A percentile compares a stretch with the other conserved stretches of the same genome.
Conservation (phyloP, 1,139 yeast species). For the Candida frijolesensis region DNA sequence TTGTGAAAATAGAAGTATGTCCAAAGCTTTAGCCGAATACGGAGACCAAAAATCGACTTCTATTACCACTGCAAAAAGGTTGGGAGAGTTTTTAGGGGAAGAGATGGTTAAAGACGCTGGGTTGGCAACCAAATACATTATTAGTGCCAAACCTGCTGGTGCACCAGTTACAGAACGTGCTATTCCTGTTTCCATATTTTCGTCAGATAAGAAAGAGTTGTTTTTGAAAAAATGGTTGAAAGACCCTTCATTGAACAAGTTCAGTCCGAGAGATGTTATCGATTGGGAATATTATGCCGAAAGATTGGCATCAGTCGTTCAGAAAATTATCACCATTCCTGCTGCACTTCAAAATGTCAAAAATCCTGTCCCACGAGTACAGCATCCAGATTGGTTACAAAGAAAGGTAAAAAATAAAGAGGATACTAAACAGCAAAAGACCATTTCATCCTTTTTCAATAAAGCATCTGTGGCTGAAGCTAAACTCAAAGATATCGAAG, state of each 20-base stretch:
- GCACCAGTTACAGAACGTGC: conserved; percentile 97
- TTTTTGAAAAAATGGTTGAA: conserved; percentile 86
- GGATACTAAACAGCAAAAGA: conserved; percentile 73
- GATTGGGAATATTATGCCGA: conserved; percentile 96
- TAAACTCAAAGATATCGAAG: conserved; percentile 70
- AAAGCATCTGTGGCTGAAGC: conserved; percentile 37
- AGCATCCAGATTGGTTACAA: conserved; percentile 93
- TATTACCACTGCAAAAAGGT: conserved; percentile 88
- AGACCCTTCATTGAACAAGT: conserved; percentile 75
- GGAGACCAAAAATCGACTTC: conserved; percentile 92
- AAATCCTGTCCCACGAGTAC: conserved; percentile 95
- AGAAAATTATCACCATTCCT: conserved; percentile 94
- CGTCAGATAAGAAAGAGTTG: conserved; percentile 68
- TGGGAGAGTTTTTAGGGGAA: conserved; percentile 95
- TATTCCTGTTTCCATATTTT: conserved; percentile 92
- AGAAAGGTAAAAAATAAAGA: conserved; percentile 59
- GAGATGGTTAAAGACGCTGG: conserved; percentile 98
- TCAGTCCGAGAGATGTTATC: conserved; percentile 85
- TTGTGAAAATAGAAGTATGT: conserved; percentile 97
- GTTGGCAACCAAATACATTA: conserved; percentile 91
- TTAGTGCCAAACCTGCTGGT: conserved; percentile 78
- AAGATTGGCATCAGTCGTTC: conserved; percentile 89
- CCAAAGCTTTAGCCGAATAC: conserved; percentile 86
- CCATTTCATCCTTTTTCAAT: conserved; percentile 59
- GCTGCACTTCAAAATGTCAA: conserved; percentile 88